Conservation (phyloP, 371 early-diverging fungal species). For the Mucor saturninus region DNA sequence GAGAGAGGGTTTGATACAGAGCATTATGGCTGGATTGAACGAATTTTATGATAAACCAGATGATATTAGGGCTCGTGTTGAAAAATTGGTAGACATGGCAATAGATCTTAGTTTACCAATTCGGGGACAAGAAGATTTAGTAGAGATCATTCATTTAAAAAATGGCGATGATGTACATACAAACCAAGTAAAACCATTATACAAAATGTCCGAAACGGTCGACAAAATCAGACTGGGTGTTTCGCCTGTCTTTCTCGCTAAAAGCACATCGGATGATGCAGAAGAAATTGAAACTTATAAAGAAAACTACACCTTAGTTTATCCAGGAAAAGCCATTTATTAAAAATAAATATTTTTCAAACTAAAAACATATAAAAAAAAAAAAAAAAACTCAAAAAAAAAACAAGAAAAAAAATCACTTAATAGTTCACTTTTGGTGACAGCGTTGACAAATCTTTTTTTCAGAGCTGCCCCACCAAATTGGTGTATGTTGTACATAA, state of each 20-base stretch:
- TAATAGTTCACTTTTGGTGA: slow-evolving; percentile 2
- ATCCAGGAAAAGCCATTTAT: slow-evolving; percentile 26
- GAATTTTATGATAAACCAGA: slow-evolving; percentile 1
- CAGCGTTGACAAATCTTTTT: slow-evolving; percentile 25
- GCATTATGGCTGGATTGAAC: neutral
- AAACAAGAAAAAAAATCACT: neutral
- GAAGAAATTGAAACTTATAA: slow-evolving; percentile 14
- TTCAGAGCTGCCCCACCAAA: slow-evolving; percentile 23
- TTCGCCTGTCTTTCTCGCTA: slow-evolving; percentile 27
- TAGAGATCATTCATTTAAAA: slow-evolving; percentile 5
- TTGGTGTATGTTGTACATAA: slow-evolving; percentile 17
- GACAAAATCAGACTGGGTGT: slow-evolving; percentile 15
- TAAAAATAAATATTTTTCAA: neutral
- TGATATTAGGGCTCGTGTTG: slow-evolving; percentile 8
- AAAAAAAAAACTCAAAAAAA: neutral
- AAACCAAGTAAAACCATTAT: slow-evolving; percentile 23
- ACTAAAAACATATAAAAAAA: neutral
- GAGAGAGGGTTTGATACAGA: neutral
- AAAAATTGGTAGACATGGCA: slow-evolving; percentile 31
- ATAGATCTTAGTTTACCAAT: slow-evolving; percentile 28
- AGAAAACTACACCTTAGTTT: slow-evolving; percentile 15
- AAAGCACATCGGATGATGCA: slow-evolving; percentile 12
- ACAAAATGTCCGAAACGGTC: slow-evolving; percentile 8
- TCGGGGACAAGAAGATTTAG: slow-evolving; percentile 23
- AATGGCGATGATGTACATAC: neutral